Percentiles rank a stretch among this genome's conserved stretches.
phyloP scores from a whole-genome alignment of 176 grass and related monocot species.

The Pontederia paniculata region DNA sequence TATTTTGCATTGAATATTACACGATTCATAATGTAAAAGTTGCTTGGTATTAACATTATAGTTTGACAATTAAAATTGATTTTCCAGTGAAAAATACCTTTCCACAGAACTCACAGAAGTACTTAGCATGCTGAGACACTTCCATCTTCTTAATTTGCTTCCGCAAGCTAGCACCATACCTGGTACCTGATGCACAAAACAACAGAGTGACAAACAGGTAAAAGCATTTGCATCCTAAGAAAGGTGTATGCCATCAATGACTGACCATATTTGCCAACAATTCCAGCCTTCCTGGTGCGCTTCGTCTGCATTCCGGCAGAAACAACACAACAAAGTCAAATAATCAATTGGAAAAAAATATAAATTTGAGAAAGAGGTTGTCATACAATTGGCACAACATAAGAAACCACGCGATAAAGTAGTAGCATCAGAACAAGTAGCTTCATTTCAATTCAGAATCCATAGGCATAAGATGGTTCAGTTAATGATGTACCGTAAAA shows the following conservation, averaged over 20 bases:
- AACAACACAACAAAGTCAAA: neutral
- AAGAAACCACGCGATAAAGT: no score
- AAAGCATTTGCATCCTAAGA: neutral
- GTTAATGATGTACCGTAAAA: no score
- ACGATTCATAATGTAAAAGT: no score
- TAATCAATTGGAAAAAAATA: neutral
- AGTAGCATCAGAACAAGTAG: no score
- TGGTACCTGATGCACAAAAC: conserved; percentile 5
- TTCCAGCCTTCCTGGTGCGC: conserved; percentile 18
- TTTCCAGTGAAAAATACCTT: neutral
- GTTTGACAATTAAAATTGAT: neutral
- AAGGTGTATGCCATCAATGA: neutral
- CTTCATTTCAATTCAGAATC: no score
- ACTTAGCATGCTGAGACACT: conserved; percentile 19
- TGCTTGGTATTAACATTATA: neutral
- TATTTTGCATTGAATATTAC: neutral
- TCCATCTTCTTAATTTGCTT: conserved; percentile 21
- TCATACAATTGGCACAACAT: neutral
- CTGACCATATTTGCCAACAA: conserved; percentile 19
- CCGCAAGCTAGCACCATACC: conserved; percentile 14
- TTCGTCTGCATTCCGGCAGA: neutral
- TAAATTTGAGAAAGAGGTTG: neutral
- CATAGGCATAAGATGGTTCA: no score
- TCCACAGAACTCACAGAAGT: conserved; percentile 14
- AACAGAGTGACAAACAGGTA: neutral